These are phyloP conservation scores for Phaeotremella fagi DNA, from an alignment of 768 basidiomycete genomes.

Conservation along the genomic window DNA sequence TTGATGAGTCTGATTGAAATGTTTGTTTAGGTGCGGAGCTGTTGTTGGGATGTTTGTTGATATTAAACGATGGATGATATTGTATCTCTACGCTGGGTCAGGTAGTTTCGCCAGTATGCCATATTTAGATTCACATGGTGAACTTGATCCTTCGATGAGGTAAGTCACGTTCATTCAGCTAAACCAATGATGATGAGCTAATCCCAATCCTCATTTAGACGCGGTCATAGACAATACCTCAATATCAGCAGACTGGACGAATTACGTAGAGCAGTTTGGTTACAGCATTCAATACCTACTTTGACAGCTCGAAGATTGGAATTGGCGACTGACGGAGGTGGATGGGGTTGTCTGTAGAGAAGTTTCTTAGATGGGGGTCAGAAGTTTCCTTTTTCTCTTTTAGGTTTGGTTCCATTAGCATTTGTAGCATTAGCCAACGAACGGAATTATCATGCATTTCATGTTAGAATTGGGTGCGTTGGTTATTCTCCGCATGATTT, in stretches of 20 bases:
- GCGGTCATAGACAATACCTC: conserved; percentile 81
- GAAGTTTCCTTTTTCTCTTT: no score
- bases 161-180: conserved; percentile 41
- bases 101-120: conserved; percentile 86
- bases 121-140: conserved; percentile 90
- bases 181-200: background rate
- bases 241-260: conserved; percentile 86
- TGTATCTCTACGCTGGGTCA: conserved; percentile 81
- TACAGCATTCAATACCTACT: conserved; percentile 83
- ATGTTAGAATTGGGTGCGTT: no score
- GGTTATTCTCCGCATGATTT: no score
- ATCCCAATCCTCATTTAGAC: conserved; percentile 52
- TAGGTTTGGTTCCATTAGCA: no score
- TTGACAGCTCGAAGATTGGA: conserved; percentile 84
- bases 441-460: no score
- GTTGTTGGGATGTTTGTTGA: conserved; percentile 83
- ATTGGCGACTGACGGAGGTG: conserved; percentile 78
- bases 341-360: conserved; percentile 77
- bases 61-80: conserved; percentile 81
- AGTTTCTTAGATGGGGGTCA: no score
- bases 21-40: conserved; percentile 69
- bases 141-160: conserved; percentile 89
- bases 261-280: conserved; percentile 74
- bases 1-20: background rate
- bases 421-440: no score